Evolutionary conservation across 2,329 filamentous ascomycete species (phyloP), one percentile per base, ranked within the genome.

Genomic region (Calycina herbarum): DNA sequence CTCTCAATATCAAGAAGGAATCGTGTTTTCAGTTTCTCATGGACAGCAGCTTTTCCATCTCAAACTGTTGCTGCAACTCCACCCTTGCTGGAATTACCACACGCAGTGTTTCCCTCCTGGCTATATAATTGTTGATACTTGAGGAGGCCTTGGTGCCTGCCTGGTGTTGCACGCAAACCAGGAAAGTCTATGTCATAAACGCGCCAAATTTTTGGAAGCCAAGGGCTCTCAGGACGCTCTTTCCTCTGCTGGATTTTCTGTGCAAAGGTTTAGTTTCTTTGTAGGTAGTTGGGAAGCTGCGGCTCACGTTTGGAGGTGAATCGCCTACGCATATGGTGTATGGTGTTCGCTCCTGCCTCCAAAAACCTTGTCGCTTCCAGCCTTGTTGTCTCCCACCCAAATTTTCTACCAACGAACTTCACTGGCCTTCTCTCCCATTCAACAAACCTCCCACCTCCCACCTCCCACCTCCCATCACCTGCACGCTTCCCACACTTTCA

Each of bases 401-500:
- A 51, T 27, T 51, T 11, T 10, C n/a, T 24, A 2, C 24, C 24
- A 13, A 57, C 15, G 54, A 17, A 17, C 15, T 33, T n/a, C 27
- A 33, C 7, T 57, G 31, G 2, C n/a, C 31, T 57, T 17, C 56
- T 24, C 27, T 57, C 27, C 15, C 15, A 17, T 17, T 35, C 56
- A 57, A 57, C 56, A 24, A 54, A 57, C 29, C 27, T 31, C 29
- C 56, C 27, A 35, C 54, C 27, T 57, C 54, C 27, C 54, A 29
- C 27, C 27, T 29, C 27, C 27, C 27, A 29, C 6, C 56, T n/a
- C 31, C 56, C 15, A 31, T 24, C 56, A 20, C 24, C 54, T 51
- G 45, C 6, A 57, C 54, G 13, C 27, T 31, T 31, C 59, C 59
- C 59, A 61, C 59, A 61, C 59, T 61, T 61, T 17, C 42, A 61